Evolutionary conservation across 2,329 filamentous ascomycete species (phyloP), one percentile per base, ranked within the genome.

Genomic region (Trichoderma sp.): DNA sequence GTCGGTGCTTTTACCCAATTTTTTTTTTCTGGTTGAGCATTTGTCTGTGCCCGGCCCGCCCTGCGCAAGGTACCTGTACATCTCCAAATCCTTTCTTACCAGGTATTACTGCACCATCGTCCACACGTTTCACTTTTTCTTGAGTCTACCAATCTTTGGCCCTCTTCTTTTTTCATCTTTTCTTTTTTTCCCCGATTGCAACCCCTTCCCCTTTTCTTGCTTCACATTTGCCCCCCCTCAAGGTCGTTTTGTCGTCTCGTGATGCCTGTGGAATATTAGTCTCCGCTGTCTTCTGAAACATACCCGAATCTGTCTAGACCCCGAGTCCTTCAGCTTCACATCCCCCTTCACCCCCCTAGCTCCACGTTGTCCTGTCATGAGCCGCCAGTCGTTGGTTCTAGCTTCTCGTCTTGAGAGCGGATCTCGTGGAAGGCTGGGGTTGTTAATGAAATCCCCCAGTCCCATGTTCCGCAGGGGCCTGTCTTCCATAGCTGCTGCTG

Each of bases 341-440:
- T 67, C 53, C 64, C 64, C 64, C 67, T 63, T 71, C 68, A 47
- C 32, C 68, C 69, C 53, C 71, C 69, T 73, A 58, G 70, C 71
- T 65, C 70, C 57, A 57, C 72, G 71, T 57, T 58, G 34, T 43
- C 24, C 53, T 74, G 71, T 70, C 68, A 76, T 77, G 76, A 66
- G 73, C 68, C 75, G 63, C 56, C 74, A 74, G 58, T 62, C 69
- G 34, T 65, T 71, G 39, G 71, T 73, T 72, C 51, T 72, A 64
- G 65, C 57, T 36, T 72, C 73, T 71, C 65, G 70, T 73, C 63
- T 74, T 30, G 69, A 73, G 71, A 62, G 63, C 67, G 73, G 74
- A 66, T 72, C 71, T 39, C 73, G 68, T 58, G 58, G 47, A 51
- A 57, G 65, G 70, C 62, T 72, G 57, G 68, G 74, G 39, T 61